Evolutionary conservation across 305 asterid genomes (phyloP), one percentile per base, ranked within the genome.

Genomic region (Rubia tinctorum): DNA sequence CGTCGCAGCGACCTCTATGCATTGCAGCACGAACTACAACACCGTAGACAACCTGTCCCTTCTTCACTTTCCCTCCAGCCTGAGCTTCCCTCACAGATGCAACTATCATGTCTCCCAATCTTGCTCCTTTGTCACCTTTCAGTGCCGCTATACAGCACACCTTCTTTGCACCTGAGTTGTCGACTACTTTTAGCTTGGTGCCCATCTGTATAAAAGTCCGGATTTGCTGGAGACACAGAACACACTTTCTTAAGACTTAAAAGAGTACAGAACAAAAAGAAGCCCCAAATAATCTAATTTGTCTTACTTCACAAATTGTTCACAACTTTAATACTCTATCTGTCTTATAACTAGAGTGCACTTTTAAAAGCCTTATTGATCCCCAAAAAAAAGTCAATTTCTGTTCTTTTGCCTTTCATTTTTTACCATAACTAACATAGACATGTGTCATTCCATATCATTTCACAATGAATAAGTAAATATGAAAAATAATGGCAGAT

Each of bases 1-100:
- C 96, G 59, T 92, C 98, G 75, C 91, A 87, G 8, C 98, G 93
- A 27, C 96, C 96, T 0, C 84, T 81, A 69, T 80, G 97, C 98
- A 92, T 90, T 8, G 98, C 97, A 74, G 95, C 98, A 72, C 96
- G 94, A 37, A 95, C 95, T 4, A 92, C 99, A 56, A 95, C 96
- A n/a, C 94, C 98, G 53, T 90, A 84, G 72, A 75, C 84, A 22
- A 90, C 94, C 4, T 90, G 91, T 14, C 98, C 99, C 79, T 90
- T 95, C 84, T 92, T 90, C 80, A 91, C 95, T 78, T 90, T 89
- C 53, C 98, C 98, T 17, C 91, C 95, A 68, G 84, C 84, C 14
- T 86, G 90, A 9, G 98, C 98, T 81, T 90, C 96, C 84, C 87
- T 92, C 12, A 90, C 96, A 0, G 98, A 92, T 42, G 92, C 96